Evolutionary conservation across 2,329 filamentous ascomycete species (phyloP).

Genomic region (Xylaria sp.): DNA sequence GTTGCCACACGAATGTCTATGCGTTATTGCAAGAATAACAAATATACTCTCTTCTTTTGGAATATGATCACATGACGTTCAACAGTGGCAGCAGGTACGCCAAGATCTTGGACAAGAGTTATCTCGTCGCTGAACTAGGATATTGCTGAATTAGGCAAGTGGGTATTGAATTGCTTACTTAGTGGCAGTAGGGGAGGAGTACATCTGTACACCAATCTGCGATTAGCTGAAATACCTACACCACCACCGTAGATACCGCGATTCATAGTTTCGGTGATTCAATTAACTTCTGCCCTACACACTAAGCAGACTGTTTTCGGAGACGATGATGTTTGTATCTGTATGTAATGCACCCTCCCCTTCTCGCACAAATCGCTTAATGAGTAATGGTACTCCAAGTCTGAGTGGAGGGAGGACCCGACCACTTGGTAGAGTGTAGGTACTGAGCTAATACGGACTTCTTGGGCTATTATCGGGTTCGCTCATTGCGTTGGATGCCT

Average conservation of each 20-base stretch:
- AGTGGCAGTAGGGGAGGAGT: neutral
- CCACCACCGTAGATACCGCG: neutral
- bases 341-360: neutral
- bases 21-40: too few species aligned
- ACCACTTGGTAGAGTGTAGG: neutral
- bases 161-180: constrained; percentile 5
- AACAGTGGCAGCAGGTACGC: neutral
- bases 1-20: neutral
- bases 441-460: neutral
- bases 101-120: neutral
- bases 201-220: neutral
- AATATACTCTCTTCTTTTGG: neutral
- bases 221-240: neutral
- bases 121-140: constrained; percentile 26
- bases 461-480: neutral
- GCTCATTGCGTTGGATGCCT: neutral
- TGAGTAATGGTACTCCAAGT: neutral
- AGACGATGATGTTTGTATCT: neutral
- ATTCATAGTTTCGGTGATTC: neutral
- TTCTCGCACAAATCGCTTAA: neutral
- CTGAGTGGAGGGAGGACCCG: neutral
- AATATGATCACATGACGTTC: too few species aligned
- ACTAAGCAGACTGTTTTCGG: neutral
- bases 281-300: neutral
- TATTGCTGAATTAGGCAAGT: constrained; percentile 35